Base-by-base conservation (phyloP, 2,329 filamentous ascomycete genomes). In the Colletotrichum eleusines region DNA sequence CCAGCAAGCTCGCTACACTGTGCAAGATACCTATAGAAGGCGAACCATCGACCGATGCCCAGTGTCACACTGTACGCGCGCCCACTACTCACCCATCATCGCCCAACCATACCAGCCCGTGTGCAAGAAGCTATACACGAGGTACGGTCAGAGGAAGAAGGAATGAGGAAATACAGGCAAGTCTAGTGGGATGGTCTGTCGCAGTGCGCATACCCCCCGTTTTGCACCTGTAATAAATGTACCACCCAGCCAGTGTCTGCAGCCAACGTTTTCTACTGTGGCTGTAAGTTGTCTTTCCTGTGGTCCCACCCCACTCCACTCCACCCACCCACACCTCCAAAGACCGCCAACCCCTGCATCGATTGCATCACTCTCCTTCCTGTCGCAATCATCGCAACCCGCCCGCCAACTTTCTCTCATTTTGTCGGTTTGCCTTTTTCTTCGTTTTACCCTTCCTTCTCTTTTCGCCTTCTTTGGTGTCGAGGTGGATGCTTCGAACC, bases 331-430 rank as follows among this genome's bases (percentile, higher is more conserved):
- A 18, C 38, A 42, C 40, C 38, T 11, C 38, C 38, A n/a, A 46
- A 61, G 42, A 16, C 59, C 40, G 46, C 35, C 23, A 40, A 69
- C 72, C 72, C 72, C 72, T 73, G 72, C 62, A 72, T 72, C 46
- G 58, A 73, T 73, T 73, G 72, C 72, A 73, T 73, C 72, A 73
- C 72, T 63, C 51, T 68, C 28, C 58, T 68, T 66, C 63, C 46
- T 46, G 59, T 71, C 69, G 64, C 57, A 53, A 51, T 60, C 60
- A 48, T 55, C 53, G 38, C 57, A 55, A 53, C 50, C 40, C 67
- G 63, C 63, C 53, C 38, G 48, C 48, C 55, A 44, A 44, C 44
- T 38, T 53, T 48, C 5, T 63, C 18, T 51, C 48, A 9, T 31
- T 31, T 31, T 51, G 26, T 26, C 26, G 53, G 35, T 46, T 20